phyloP scores from a whole-genome alignment of 345 rosid species.

The Eucalyptus melliodora region DNA sequence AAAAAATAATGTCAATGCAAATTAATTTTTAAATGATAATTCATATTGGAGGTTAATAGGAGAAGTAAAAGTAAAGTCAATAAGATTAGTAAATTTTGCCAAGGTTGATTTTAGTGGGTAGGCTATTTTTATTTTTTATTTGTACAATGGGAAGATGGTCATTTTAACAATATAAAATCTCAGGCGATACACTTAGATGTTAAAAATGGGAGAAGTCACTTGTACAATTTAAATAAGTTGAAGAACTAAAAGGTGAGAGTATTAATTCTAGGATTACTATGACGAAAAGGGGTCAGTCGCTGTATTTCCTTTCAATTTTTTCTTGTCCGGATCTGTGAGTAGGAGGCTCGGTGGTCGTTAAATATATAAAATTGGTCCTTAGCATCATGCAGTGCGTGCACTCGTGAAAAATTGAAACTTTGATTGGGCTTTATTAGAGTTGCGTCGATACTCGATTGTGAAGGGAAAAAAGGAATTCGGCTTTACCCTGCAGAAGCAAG shows the following conservation, averaged over 20 bases:
- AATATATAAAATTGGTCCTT: neutral
- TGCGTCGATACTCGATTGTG: neutral
- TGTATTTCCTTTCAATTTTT: neutral
- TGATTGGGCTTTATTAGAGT: neutral
- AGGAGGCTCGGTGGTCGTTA: neutral
- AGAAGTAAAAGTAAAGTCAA: neutral
- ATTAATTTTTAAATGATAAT: too few species aligned
- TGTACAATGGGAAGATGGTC: neutral
- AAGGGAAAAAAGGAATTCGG: too few species aligned
- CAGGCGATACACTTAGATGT: neutral
- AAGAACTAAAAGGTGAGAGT: neutral
- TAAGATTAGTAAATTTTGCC: accelerated
- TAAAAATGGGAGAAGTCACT: neutral
- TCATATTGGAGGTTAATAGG: neutral
- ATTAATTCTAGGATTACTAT: neutral
- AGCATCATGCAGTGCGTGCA: neutral
- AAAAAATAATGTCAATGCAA: neutral
- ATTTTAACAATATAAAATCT: neutral
- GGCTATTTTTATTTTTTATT: neutral
- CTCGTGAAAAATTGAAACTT: neutral
- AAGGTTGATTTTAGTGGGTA: neutral
- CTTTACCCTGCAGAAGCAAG: too few species aligned
- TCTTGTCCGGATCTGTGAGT: neutral
- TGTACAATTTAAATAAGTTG: neutral
- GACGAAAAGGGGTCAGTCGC: neutral